Base-by-base conservation (phyloP, 371 early-diverging fungal genomes). In the Parasitella parasitica region DNA sequence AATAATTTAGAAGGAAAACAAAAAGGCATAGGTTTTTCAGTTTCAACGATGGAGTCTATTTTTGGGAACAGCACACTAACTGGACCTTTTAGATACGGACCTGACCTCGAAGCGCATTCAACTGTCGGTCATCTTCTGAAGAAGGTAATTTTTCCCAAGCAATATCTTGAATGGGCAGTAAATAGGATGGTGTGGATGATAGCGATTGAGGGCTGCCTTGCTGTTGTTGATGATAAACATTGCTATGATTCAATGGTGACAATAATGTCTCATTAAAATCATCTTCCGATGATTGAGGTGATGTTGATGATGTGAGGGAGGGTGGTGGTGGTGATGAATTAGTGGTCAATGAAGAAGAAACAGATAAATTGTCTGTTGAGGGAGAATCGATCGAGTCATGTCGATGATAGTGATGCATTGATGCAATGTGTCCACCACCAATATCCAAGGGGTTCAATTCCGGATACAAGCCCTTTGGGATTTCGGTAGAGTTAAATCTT, bases 381-480 rank as follows among this genome's bases (percentile, higher is more conserved):
- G 67, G 46, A 9, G 62, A 59, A 13, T 67, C 59, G 7, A 54
- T 49, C 3, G 67, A 67, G 16, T 67, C 28, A 24, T 62, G 63
- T 27, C 67, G 46, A 16, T 53, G 32, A 16, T 18, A 52, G 12
- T 57, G 64, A 3, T 43, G 43, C 34, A 66, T 60, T n/a, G 58
- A 65, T 32, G 57, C 59, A 49, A 39, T 63, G 52, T 67, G 67
- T 27, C 61, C 69, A 22, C 64, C 77, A 57, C 71, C 54, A 59
- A 76, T 63, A 66, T 78, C 66, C 30, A 82, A 55, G 41, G 80
- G 69, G 54, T 77, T 70, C 36, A 76, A 49, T 67, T 86, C 85
- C 20, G 85, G 87, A 61, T 86, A 86, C 35, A 85, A 43, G 5
- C 85, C 82, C 53, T 82, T 83, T 9, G 85, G 87, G 3, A 86